These are phyloP conservation scores for Daldinia grandis DNA, from an alignment of 495 filamentous ascomycete species.

Conservation along the genomic window DNA sequence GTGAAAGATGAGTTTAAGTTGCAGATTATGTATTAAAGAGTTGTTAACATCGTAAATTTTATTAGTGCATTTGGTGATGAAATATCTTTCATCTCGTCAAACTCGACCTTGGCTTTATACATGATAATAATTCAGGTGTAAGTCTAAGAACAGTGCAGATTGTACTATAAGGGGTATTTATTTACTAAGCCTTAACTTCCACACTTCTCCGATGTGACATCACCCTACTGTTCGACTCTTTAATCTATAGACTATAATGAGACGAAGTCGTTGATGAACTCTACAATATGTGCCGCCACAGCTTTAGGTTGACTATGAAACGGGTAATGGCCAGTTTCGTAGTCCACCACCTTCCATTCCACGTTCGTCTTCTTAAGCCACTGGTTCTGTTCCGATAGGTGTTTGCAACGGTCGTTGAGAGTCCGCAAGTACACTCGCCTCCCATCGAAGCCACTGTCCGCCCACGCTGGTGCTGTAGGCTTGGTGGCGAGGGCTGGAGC, in stretches of 20 bases:
- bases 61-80: too few relatives aligned
- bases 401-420: not conserved
- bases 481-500: not conserved
- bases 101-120: too few relatives aligned
- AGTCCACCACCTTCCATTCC: slow-evolving; percentile 12
- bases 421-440: not conserved
- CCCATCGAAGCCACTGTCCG: slow-evolving; percentile 5
- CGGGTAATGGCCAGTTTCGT: slow-evolving; percentile 10
- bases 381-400: not conserved
- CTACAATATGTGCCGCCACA: not conserved
- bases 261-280: not conserved
- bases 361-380: not conserved
- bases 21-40: not conserved
- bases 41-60: too few relatives aligned
- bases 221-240: not conserved
- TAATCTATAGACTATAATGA: not conserved
- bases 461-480: slow-evolving; percentile 11
- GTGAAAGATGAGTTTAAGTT: not conserved
- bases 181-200: too few relatives aligned
- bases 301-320: slow-evolving; percentile 11
- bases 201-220: too few relatives aligned
- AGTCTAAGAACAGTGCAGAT: too few relatives aligned
- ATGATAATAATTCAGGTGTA: too few relatives aligned
- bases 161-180: too few relatives aligned
- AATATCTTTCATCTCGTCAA: too few relatives aligned